Base-by-base conservation (phyloP, 2,329 filamentous ascomycete genomes). In the Coniochaeta sp. region DNA sequence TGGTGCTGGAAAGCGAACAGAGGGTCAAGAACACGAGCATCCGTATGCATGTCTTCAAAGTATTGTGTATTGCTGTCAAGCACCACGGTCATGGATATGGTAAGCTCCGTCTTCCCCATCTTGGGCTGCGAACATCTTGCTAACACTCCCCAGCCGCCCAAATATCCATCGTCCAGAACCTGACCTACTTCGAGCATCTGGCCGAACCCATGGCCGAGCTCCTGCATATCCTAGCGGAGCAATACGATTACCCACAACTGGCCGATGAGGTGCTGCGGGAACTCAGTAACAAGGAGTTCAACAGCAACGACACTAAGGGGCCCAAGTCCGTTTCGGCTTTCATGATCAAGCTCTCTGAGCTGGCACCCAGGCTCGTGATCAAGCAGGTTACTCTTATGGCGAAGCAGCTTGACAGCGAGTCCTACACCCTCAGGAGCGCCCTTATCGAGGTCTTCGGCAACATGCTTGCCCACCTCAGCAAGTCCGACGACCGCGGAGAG, bases 131-230 rank as follows among this genome's bases (percentile, higher is more conserved):
- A 31, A 6, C 24, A 20, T 20, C 16, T 53, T 57, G 20, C 61
- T 60, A 55, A 58, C 53, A 56, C 65, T 6, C 22, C 35, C 8
- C 61, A 95, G 89, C 89, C 49, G 94, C 94, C 1, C 94, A 99
- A 77, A 97, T 95, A 47, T 95, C 91, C 45, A 95, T 99, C 62
- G 91, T 97, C 51, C 94, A 99, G 68, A 97, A 94, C 65, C 73
- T 99, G 58, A 96, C 94, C 5, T 99, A 99, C 67, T 99, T 97
- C 62, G 94, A 99, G 70, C 94, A 99, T 68, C 74, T 99, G n/a
- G 92, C 94, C 0, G 94, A 99, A 64, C 94, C 94, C 1, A 99
- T 99, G 94, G 94, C 94, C 28, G 95, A 99, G 67, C 96, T 99
- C 61, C 74, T 99, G 4, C 90, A 97, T 61, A 99, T 97, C 62